These are phyloP conservation scores for Pulveroboletus sp. DNA, from an alignment of 768 basidiomycete genomes.

Conservation along the genomic window DNA sequence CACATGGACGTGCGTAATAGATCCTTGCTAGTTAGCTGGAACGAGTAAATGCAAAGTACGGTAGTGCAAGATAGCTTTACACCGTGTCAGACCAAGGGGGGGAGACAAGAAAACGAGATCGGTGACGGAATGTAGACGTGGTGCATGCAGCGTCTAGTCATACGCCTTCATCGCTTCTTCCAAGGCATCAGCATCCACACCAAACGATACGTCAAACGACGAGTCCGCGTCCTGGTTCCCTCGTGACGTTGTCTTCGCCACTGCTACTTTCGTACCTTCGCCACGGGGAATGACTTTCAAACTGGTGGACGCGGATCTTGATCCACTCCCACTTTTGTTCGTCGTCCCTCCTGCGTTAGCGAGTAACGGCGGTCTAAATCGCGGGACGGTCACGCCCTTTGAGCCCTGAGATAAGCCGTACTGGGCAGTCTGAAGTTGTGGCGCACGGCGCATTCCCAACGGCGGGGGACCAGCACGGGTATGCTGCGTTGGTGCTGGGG, in stretches of 20 bases:
- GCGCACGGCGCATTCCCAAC: conserved; percentile 26
- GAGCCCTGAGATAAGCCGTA: conserved; percentile 17
- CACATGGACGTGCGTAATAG: conserved; percentile 3
- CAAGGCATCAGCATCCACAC: conserved; percentile 25
- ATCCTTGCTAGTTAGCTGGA: neutral
- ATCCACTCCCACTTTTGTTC: neutral
- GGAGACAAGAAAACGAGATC: neutral
- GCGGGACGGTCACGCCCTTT: conserved; percentile 15
- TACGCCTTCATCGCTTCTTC: conserved; percentile 31
- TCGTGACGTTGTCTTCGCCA: neutral
- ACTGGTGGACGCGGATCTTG: neutral
- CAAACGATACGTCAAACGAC: conserved; percentile 31
- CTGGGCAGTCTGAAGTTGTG: conserved; percentile 19
- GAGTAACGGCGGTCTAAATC: conserved; percentile 28
- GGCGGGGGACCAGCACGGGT: conserved; percentile 19
- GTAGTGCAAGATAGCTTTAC: neutral
- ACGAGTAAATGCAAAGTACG: neutral
- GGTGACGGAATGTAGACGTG: neutral
- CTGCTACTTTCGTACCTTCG: neutral
- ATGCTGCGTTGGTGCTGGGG: conserved; percentile 10
- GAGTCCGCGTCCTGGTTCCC: conserved; percentile 22
- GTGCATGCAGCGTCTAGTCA: conserved; percentile 11
- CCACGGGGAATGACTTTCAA: neutral
- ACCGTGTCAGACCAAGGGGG: neutral
- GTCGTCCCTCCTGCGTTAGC: neutral